Percentiles rank a stretch among this genome's conserved stretches.
Evolutionary conservation across 495 filamentous ascomycete genomes (phyloP).

Genomic region (Aspergillus biplanus): DNA sequence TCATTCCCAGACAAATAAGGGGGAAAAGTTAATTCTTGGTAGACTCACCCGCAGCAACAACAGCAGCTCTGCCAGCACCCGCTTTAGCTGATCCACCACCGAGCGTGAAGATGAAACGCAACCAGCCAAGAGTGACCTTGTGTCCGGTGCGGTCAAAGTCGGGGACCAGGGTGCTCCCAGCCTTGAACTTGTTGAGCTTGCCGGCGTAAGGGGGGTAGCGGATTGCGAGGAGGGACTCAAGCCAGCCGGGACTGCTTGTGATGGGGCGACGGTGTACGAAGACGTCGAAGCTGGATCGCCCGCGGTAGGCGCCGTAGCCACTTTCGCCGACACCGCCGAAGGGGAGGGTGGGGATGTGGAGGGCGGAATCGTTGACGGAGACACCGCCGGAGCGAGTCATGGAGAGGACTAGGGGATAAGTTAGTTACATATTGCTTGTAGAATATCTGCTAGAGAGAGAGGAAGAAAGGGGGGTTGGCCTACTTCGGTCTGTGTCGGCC

Average conservation of each 20-base stretch:
- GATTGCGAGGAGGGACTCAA: slow-evolving; percentile 72
- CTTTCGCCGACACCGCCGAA: slow-evolving; percentile 93
- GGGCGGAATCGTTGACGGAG: slow-evolving; percentile 78
- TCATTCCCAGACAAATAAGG: slow-evolving; percentile 12
- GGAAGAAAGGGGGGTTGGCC: slow-evolving; percentile 19
- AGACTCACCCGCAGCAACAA: slow-evolving; percentile 53
- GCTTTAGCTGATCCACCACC: slow-evolving; percentile 48
- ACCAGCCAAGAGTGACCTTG: slow-evolving; percentile 52
- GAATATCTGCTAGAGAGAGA: slow-evolving; percentile 27
- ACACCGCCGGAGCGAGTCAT: slow-evolving; percentile 76
- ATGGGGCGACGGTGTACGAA: slow-evolving; percentile 81
- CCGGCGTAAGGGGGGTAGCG: slow-evolving; percentile 80
- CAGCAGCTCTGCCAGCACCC: slow-evolving; percentile 43
- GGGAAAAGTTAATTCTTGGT: background rate
- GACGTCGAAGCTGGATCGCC: slow-evolving; percentile 78
- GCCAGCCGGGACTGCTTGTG: slow-evolving; percentile 77
- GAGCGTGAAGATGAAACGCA: slow-evolving; percentile 49
- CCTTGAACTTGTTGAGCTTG: slow-evolving; percentile 61
- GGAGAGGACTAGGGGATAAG: slow-evolving; percentile 52
- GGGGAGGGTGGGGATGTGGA: slow-evolving; percentile 79
- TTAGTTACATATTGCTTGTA: slow-evolving; percentile 17
- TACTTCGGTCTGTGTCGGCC: slow-evolving; percentile 69
- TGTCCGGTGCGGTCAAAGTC: slow-evolving; percentile 83
- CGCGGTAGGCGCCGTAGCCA: slow-evolving; percentile 83
- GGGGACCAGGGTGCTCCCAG: slow-evolving; percentile 62